Percentiles rank a stretch among this genome's conserved stretches.
These are phyloP conservation scores for Penicillium diatomitis DNA, from an alignment of 495 filamentous ascomycete species.

Conservation along the genomic window DNA sequence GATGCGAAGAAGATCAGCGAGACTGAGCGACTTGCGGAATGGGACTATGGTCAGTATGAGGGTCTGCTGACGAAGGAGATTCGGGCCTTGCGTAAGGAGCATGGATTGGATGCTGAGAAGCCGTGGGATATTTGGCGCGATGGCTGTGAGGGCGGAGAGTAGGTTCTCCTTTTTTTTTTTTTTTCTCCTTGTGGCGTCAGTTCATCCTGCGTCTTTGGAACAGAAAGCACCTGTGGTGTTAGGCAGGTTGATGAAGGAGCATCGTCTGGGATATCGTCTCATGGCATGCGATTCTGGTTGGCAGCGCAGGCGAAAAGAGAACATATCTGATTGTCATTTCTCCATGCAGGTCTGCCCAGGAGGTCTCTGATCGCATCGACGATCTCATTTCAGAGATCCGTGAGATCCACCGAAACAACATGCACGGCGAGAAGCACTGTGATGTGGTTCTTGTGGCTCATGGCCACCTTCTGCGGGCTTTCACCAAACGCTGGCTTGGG, in stretches of 20 bases:
- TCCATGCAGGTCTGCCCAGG: constrained; percentile 31
- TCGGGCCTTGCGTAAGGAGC: constrained; percentile 43
- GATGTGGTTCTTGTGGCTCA: constrained; percentile 62
- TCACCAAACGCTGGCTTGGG: constrained; percentile 68
- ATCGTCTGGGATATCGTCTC: no score
- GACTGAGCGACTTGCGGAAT: constrained; percentile 66
- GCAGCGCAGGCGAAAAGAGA: not conserved
- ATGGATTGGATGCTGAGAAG: constrained; percentile 46
- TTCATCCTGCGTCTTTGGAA: no score
- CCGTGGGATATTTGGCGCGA: constrained; percentile 77
- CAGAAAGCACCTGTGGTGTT: no score
- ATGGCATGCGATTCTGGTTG: no score
- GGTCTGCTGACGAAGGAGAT: constrained; percentile 64
- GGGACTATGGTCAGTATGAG: constrained; percentile 86
- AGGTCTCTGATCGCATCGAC: constrained; percentile 58
- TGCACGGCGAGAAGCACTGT: constrained; percentile 37
- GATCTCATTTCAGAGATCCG: constrained; percentile 58
- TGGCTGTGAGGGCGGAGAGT: constrained; percentile 56
- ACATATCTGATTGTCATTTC: not conserved
- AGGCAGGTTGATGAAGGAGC: no score
- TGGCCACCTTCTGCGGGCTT: constrained; percentile 69
- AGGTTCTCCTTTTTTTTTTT: not conserved
- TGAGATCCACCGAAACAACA: constrained; percentile 35
- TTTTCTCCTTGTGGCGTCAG: no score
- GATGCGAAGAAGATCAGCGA: constrained; percentile 39